Conservation (phyloP, 2,329 filamentous ascomycete genomes). For the Aphanocladium album region DNA sequence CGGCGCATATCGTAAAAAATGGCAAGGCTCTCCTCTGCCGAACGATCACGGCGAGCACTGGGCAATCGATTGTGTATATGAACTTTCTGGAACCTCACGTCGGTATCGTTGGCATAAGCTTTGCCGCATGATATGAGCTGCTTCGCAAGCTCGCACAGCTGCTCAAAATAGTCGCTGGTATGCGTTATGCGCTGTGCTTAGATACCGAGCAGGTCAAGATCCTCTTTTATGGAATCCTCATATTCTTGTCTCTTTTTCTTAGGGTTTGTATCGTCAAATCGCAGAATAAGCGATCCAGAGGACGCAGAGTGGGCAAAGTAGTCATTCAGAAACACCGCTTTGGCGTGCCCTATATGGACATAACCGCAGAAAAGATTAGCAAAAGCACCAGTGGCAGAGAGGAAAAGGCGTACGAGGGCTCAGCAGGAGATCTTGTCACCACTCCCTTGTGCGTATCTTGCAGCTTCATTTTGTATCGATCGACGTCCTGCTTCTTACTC, state of each 20-base stretch:
- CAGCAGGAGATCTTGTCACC: slow-evolving; percentile 79
- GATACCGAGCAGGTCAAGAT: slow-evolving; percentile 78
- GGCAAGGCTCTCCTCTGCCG: slow-evolving; percentile 76
- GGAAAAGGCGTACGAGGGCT: slow-evolving; percentile 61
- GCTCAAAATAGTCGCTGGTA: slow-evolving; percentile 93
- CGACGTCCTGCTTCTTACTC: not conserved
- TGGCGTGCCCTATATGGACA: slow-evolving; percentile 85
- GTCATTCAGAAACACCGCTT: slow-evolving; percentile 80
- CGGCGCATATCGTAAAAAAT: slow-evolving; percentile 93
- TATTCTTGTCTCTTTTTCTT: slow-evolving; percentile 89
- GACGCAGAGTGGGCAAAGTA: slow-evolving; percentile 91
- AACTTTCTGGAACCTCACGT: slow-evolving; percentile 75
- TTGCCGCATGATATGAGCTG: slow-evolving; percentile 77
- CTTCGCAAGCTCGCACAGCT: slow-evolving; percentile 80
- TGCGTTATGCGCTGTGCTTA: slow-evolving; percentile 54
- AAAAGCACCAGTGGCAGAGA: not conserved
- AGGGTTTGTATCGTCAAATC: slow-evolving; percentile 92
- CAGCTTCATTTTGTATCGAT: slow-evolving; percentile 69
- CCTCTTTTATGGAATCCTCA: slow-evolving; percentile 81
- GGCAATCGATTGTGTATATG: slow-evolving; percentile 77
- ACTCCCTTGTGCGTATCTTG: slow-evolving; percentile 76
- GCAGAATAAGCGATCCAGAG: slow-evolving; percentile 74
- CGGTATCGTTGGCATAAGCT: slow-evolving; percentile 92
- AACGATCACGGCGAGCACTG: slow-evolving; percentile 65
- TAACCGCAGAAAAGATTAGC: slow-evolving; percentile 50